Evolutionary conservation across 2,329 filamentous ascomycete species (phyloP), one percentile per base, ranked within the genome.

Genomic region (Colletotrichum acutatum): DNA sequence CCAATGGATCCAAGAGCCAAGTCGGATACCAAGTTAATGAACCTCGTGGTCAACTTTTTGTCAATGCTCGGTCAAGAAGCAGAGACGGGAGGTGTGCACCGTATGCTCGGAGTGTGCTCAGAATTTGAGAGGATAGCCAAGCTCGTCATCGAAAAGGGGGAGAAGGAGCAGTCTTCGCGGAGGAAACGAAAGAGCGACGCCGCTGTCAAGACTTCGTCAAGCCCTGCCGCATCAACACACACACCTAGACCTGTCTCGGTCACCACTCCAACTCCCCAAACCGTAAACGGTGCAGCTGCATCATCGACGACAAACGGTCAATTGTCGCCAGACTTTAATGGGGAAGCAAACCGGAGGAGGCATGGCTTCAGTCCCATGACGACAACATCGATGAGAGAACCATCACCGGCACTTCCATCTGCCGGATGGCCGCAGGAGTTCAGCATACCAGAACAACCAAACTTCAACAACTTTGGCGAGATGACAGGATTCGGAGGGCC

Each of bases 71-170:
- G 94, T n/a, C 90, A 93, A 46, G 96, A 98, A 78, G 94, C 95
- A 75, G 94, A 95, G 70, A 97, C 95, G 71, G 94, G 95, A 54
- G 95, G 94, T 78, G 94, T 98, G 5, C 94, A 95, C 80, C 93
- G 97, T 62, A 98, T 98, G 95, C 89, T 98, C 22, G 93, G 92
- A 28, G 93, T 98, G 1, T 98, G 96, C 82, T 91, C 94, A n/a
- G 97, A 99, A 79, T 99, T 99, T 77, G 95, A 98, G 81, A 91
- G 97, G 71, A 98, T 99, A 75, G 95, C 95, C 46, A 94, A 93
- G 79, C 91, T 95, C 3, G 95, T 98, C 9, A 91, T 98, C 58
- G 96, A 98, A 72, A 97, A 95, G 81, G 90, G 94, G 0, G 96
- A 98, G 79, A 95, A 93, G 78, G 96, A 98, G 64, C 90, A 93